Conservation (phyloP, 495 filamentous ascomycete genomes). For the Podospora didyma region DNA sequence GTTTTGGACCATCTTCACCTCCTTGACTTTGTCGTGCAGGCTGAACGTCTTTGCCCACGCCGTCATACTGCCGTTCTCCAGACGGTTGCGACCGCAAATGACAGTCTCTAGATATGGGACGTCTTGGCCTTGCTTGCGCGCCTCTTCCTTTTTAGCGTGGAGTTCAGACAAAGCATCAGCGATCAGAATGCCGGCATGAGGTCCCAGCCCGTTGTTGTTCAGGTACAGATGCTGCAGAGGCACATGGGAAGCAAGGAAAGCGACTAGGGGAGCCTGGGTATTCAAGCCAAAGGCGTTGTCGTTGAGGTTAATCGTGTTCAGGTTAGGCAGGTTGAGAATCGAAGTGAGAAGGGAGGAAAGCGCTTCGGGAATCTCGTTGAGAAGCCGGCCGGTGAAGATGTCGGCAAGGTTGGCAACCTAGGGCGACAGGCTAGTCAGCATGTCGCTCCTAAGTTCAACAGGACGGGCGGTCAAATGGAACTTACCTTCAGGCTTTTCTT, state of each 20-base stretch:
- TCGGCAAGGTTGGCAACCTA: conserved; percentile 87
- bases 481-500: conserved; percentile 74
- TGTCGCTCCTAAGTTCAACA: background rate
- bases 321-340: conserved; percentile 72
- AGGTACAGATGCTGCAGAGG: conserved; percentile 89
- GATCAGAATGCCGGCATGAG: conserved; percentile 78
- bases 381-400: conserved; percentile 92
- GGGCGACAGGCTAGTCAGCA: conserved; percentile 15
- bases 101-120: conserved; percentile 85
- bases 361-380: conserved; percentile 89
- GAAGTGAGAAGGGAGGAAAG: conserved; percentile 80
- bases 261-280: conserved; percentile 74
- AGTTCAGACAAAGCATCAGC: conserved; percentile 76
- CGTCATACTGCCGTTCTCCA: conserved; percentile 93
- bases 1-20: conserved; percentile 97
- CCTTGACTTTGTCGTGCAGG: conserved; percentile 72
- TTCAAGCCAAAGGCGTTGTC: conserved; percentile 98
- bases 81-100: conserved; percentile 89
- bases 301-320: conserved; percentile 90
- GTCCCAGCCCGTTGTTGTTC: conserved; percentile 98
- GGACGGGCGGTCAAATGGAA: background rate
- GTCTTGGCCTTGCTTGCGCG: conserved; percentile 58
- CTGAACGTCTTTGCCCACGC: conserved; percentile 87
- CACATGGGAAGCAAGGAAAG: conserved; percentile 79
- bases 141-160: conserved; percentile 72